Evolutionary conservation across 805 yeast genomes (phyloP), one percentile per base, ranked within the genome.

Genomic region (Phaffomyces thermotolerans): DNA sequence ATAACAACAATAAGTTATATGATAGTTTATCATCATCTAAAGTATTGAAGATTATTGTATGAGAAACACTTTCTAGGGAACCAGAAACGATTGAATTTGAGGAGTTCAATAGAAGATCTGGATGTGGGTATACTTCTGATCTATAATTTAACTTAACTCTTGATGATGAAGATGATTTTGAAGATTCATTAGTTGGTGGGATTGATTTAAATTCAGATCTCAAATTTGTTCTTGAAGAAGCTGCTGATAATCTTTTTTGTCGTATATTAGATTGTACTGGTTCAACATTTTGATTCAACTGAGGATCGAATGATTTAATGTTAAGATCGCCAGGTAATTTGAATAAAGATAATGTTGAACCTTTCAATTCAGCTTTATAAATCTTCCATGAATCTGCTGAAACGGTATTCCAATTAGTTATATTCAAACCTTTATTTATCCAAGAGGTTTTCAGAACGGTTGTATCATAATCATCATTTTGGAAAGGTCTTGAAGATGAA

Each of bases 11-110:
- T n/a, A 75, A 59, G 43, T 72, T 73, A 24, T 57, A 62, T 15
- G 70, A 64, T 18, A 68, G 62, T 36, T 63, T 63, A 23, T 63
- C 65, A 45, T 64, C 67, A 18, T 60, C 65, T 17, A 66, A 56
- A 5, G 75, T 71, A 46, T 72, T 72, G 59, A 80, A 81, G 14
- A 88, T 59, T 23, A 86, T 66, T 4, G 84, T 75, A 63, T 90
- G 97, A 44, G 90, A 77, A 32, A 89, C 69, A 37, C 89, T 75
- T 59, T 89, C 96, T 10, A 76, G 56, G 0, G 86, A 59, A 17
- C 86, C 86, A 20, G 75, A 69, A 8, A 70, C 50, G 18, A 73
- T 64, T 17, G 73, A 72, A 18, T 75, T 71, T 4, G 65, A 58
- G 15, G 61, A 58, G 54, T 81, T 86, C 45, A 76, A 48, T 30